Base-by-base conservation (phyloP, 176 grass and related monocot genomes). In the Hordeum vulgare region DNA sequence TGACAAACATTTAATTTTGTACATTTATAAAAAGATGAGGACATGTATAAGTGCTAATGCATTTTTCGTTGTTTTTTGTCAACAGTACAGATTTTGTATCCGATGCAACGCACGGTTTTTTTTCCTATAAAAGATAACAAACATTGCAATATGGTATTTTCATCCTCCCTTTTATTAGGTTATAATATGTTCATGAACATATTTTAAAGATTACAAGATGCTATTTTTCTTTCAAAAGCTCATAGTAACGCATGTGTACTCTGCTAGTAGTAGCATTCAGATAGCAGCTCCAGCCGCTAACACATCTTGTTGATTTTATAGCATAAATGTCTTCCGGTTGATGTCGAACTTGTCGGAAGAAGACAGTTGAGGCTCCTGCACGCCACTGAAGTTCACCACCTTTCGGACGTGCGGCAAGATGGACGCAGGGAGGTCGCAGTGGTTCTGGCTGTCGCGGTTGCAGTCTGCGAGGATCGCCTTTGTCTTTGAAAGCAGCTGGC, bases 301-400 rank as follows among this genome's bases (percentile, higher is more conserved):
- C 29, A 20, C 15, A 34, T 29, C 62, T 66, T 20, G 66, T 68
- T 68, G 11, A 68, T 18, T 68, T 68, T 21, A 68, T 11, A 71
- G 67, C 36, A 14, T 71, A 24, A 71, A 71, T 23, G 67, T 71
- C 67, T 13, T 42, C n/a, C 68, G 44, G 18, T 93, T 78, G 79
- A 95, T 81, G 56, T 98, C 84, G 49, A 98, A 93, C 82, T 18
- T 88, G 24, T 95, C 89, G 1, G 92, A 91, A 20, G 82, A 91
- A 68, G 95, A 95, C 25, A 98, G 31, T 45, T 90, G 89, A 83
- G 90, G 96, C 77, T 95, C 87, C 92, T 98, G 92, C 23, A 89
- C 85, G 31, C 78, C 66, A 35, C 88, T 81, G 76, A 88, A 91
- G 61, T 86, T 87, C 49, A 77, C 35, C 20, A 90, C 89, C 71